Percentiles rank a stretch among this genome's conserved stretches.
Conservation (phyloP, 306 rosid species). For the Quercus mongolica region DNA sequence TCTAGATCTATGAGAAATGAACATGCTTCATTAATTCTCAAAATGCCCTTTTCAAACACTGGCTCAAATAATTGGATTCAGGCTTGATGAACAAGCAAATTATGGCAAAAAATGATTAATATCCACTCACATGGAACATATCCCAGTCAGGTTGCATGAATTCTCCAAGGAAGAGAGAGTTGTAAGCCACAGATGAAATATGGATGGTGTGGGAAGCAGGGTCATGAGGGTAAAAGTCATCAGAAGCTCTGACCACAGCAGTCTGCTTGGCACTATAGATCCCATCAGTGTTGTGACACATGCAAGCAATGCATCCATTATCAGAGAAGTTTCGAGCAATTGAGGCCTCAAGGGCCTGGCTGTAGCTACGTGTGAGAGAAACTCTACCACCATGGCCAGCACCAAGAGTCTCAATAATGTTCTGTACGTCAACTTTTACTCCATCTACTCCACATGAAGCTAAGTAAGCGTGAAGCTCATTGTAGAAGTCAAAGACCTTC, state of each 20-base stretch:
- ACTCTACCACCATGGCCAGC: slow-evolving; percentile 95
- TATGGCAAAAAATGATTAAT: neutral
- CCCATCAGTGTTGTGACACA: slow-evolving; percentile 97
- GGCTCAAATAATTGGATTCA: neutral
- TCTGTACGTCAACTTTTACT: slow-evolving; percentile 96
- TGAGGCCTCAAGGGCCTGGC: slow-evolving; percentile 87
- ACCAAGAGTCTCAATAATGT: slow-evolving; percentile 93
- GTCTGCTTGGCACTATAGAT: slow-evolving; percentile 88
- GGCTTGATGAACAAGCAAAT: neutral
- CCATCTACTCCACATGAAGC: slow-evolving; percentile 97
- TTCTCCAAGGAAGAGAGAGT: slow-evolving; percentile 93
- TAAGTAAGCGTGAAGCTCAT: slow-evolving; percentile 89
- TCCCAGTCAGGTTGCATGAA: slow-evolving; percentile 99
- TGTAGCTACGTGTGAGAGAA: slow-evolving; percentile 79
- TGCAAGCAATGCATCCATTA: slow-evolving; percentile 92
- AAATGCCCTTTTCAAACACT: neutral
- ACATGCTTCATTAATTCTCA: neutral
- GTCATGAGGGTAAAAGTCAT: slow-evolving; percentile 87
- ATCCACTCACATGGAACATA: slow-evolving; percentile 88
- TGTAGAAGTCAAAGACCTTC: slow-evolving; percentile 85
- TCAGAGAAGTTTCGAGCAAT: slow-evolving; percentile 78
- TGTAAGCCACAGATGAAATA: slow-evolving; percentile 92
- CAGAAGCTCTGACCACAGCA: slow-evolving; percentile 87
- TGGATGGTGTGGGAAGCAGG: slow-evolving; percentile 97
- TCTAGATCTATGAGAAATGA: neutral